Evolutionary conservation across 441 rosid species (phyloP), one percentile per base, ranked within the genome.

Genomic region (Brassica hybrid): DNA sequence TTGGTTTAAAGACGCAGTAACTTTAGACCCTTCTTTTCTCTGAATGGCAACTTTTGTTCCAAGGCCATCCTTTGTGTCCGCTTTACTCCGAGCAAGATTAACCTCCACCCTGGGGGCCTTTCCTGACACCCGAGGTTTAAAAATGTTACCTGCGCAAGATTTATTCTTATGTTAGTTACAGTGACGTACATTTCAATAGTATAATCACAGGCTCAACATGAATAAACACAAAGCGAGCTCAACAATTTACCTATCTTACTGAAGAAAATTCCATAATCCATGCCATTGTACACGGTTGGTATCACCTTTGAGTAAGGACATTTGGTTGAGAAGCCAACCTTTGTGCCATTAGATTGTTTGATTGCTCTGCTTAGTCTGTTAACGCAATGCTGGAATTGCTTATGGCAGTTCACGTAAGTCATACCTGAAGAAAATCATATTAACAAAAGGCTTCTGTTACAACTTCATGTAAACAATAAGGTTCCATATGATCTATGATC

Each of bases 241-340:
- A 64, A 52, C 6, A 36, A 64, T 1, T n/a, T 50, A 60, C 96
- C 94, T 1, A 94, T 82, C 57, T 79, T 83, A 74, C 97, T 88
- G 67, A 92, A 70, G 74, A 93, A 54, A 80, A 93, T 92, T 36
- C 97, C 98, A 80, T 87, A 84, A 69, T 88, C 90, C 97, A 94
- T 94, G 72, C 97, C 97, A 67, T 88, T 88, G 25, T 78, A 80
- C 86, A 92, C 89, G 3, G 97, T 94, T 6, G 98, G 97, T 75
- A 94, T 89, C 23, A 85, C 97, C 6, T 64, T 81, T 1, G 87
- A 87, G 68, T 90, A 88, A 43, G 96, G 87, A 58, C 98, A 94
- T 59, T 59, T 84, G 34, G 34, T 67, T 45, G 97, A 92, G 77
- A 94, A 92, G n/a, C 97, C 93, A 7, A 62, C 79, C 48, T 89